Conservation (phyloP, 805 yeast species). For the Wickerhamomyces strasburgensis region DNA sequence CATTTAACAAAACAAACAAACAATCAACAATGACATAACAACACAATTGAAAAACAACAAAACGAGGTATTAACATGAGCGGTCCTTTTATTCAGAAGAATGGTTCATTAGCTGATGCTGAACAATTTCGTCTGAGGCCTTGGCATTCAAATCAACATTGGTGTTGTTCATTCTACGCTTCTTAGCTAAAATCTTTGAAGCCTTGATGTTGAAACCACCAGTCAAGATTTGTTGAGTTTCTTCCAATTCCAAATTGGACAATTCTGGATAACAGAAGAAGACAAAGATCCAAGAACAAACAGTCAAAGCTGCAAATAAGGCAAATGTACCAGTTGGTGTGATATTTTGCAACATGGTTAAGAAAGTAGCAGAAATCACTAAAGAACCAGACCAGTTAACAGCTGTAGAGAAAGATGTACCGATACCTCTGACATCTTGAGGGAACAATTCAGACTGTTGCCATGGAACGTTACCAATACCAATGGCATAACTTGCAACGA, state of each 20-base stretch:
- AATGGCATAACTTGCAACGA: conserved; percentile 84
- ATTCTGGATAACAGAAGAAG: conserved; percentile 86
- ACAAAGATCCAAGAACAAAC: conserved; percentile 67
- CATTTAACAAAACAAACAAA: no score
- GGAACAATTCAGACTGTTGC: conserved; percentile 95
- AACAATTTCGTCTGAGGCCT: conserved; percentile 26
- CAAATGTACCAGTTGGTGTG: conserved; percentile 93
- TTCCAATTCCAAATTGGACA: conserved; percentile 84
- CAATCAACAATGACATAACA: no score
- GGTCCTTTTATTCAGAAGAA: no score
- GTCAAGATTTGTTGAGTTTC: conserved; percentile 79
- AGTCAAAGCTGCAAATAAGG: conserved; percentile 82
- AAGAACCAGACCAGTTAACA: conserved; percentile 92
- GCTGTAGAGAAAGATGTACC: conserved; percentile 91
- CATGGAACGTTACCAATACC: conserved; percentile 98
- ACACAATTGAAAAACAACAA: no score
- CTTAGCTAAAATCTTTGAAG: conserved; percentile 50
- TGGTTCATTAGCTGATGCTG: conserved; percentile 12
- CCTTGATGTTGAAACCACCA: conserved; percentile 82
- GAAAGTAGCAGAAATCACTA: conserved; percentile 86
- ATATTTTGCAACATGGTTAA: conserved; percentile 90
- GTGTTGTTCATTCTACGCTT: conserved; percentile 29
- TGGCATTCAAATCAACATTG: conserved; percentile 22
- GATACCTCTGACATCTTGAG: conserved; percentile 87
- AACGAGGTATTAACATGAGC: no score